These are phyloP conservation scores for Fomitopsis schrenkii DNA, from an alignment of 1,284 basidiomycete species.

Conservation along the genomic window DNA sequence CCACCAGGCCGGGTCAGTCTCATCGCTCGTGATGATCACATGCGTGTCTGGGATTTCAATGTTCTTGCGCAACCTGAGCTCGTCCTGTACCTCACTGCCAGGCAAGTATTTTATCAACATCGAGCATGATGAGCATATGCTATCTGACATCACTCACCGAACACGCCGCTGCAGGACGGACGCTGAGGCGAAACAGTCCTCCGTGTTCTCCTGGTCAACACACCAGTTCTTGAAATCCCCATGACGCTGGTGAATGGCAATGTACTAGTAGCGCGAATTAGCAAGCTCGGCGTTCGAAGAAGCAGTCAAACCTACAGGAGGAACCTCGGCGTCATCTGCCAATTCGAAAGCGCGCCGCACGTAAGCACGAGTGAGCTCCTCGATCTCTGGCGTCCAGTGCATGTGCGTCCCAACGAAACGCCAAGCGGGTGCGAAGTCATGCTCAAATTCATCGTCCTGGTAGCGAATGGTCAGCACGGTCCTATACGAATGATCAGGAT, in stretches of 20 bases:
- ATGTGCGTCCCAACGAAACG: conserved; percentile 41
- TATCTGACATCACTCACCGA: conserved; percentile 14
- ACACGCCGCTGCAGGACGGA: conserved; percentile 55
- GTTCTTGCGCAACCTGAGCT: conserved; percentile 46
- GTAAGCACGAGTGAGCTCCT: conserved; percentile 35
- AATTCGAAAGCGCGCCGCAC: conserved; percentile 38
- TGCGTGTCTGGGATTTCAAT: conserved; percentile 40
- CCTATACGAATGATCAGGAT: background rate
- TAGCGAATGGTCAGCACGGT: background rate
- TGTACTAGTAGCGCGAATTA: conserved; percentile 37
- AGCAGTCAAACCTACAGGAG: conserved; percentile 37
- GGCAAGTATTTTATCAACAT: background rate
- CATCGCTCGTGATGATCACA: conserved; percentile 73
- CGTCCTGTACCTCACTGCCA: conserved; percentile 50
- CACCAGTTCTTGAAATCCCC: conserved; percentile 52
- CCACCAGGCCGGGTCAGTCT: conserved; percentile 65
- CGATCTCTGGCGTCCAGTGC: conserved; percentile 38
- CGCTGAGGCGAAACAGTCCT: conserved; percentile 61
- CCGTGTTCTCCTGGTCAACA: conserved; percentile 38
- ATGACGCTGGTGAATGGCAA: conserved; percentile 60
- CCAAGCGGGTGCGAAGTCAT: conserved; percentile 48
- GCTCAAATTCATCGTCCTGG: conserved; percentile 33
- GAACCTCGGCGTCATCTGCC: conserved; percentile 31
- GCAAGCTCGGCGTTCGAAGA: background rate
- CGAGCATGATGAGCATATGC: background rate